A percentile compares a stretch with the other conserved stretches of the same genome.
Conservation (phyloP, 371 early-diverging fungal genomes). For the Rhizopus sp. region DNA sequence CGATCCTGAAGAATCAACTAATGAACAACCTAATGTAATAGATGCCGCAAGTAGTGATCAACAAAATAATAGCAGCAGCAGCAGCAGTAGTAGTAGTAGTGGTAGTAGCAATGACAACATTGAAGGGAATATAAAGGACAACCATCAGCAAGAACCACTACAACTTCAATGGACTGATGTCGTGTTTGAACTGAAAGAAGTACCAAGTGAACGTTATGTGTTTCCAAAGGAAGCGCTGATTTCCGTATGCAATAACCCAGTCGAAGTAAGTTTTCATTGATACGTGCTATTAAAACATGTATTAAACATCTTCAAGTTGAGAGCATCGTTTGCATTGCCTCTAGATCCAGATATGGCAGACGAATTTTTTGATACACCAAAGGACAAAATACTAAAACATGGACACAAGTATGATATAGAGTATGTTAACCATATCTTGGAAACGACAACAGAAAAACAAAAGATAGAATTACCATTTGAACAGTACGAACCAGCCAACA, state of each 20-base stretch:
- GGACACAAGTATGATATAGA: conserved; percentile 22
- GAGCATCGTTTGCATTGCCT: conserved; percentile 36
- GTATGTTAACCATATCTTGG: conserved; percentile 12
- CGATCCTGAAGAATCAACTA: background rate
- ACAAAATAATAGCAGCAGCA: too few species aligned
- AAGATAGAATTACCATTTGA: background rate
- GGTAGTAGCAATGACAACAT: too few species aligned
- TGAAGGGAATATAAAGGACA: background rate
- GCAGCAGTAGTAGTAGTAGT: too few species aligned
- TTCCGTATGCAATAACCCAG: background rate
- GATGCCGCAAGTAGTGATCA: background rate
- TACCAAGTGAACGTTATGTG: conserved; percentile 42
- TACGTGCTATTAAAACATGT: background rate
- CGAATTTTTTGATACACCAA: conserved; percentile 27
- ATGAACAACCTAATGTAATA: background rate
- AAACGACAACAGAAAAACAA: conserved; percentile 3
- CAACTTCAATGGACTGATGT: conserved; percentile 24
- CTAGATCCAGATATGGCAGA: conserved; percentile 16
- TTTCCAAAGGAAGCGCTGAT: conserved; percentile 45
- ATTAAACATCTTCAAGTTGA: conserved; percentile 2
- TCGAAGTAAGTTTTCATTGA: background rate
- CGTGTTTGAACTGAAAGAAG: conserved; percentile 48
- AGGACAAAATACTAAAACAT: conserved; percentile 29
- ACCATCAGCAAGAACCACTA: background rate
- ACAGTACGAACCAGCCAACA: conserved; percentile 32